Evolutionary conservation across 2,329 filamentous ascomycete species (phyloP).

Genomic region (Aspergillus sp.): DNA sequence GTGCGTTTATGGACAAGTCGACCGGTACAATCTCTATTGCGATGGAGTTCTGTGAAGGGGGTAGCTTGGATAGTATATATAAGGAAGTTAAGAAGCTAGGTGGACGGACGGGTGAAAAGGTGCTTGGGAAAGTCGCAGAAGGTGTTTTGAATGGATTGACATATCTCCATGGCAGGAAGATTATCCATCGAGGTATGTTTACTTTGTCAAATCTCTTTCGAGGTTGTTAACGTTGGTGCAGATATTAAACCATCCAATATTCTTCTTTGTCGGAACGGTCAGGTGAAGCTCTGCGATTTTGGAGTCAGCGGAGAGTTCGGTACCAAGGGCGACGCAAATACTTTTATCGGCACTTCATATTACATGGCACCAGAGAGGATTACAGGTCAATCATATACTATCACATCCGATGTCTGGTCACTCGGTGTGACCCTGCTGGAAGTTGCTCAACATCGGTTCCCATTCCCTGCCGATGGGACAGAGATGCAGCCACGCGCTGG

Average conservation of each 20-base stretch:
- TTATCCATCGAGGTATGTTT: conserved; percentile 75
- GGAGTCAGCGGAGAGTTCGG: conserved; percentile 97
- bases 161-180: conserved; percentile 92
- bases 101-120: conserved; percentile 93
- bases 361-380: conserved; percentile 99
- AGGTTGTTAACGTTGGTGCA: conserved; percentile 18
- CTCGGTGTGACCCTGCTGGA: conserved; percentile 95
- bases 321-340: conserved; percentile 97
- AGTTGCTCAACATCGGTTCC: conserved; percentile 98
- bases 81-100: conserved; percentile 95
- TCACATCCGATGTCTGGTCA: conserved; percentile 98
- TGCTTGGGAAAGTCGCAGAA: conserved; percentile 93
- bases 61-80: conserved; percentile 94
- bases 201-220: background rate
- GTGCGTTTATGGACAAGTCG: conserved; percentile 93
- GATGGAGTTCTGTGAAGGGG: conserved; percentile 98
- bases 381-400: conserved; percentile 95
- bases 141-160: conserved; percentile 91
- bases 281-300: conserved; percentile 98
- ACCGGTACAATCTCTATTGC: conserved; percentile 96
- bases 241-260: conserved; percentile 99
- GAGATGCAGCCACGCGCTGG: conserved; percentile 93
- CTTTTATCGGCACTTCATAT: conserved; percentile 97
- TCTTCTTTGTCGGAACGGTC: conserved; percentile 83
- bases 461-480: conserved; percentile 93